Base-by-base conservation (phyloP, 257 asterid species). In the Solanum microdontum region DNA sequence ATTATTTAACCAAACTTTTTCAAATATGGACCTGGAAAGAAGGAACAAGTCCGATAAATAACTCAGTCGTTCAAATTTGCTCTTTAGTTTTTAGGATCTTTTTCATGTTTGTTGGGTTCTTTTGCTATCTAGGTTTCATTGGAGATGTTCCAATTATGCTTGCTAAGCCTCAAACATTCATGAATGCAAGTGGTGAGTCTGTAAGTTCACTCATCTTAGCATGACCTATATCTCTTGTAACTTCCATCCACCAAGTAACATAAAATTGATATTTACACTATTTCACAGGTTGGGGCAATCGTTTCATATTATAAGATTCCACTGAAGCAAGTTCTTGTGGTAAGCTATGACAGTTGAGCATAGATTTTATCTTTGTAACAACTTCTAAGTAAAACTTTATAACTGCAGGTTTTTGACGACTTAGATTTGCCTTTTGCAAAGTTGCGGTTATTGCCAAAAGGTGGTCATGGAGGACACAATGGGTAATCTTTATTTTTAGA, bases 101-200 rank as follows among this genome's bases (percentile, higher is more conserved):
- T 48, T 89, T 72, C 40, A 60, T 24, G 34, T 69, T 86, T 19
- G 17, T 10, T 36, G 79, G 86, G 69, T 73, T 17, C 43, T 89
- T 83, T 74, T 86, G 51, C 24, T 4, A 28, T 74, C 79, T 87
- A 97, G 99, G 99, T 89, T 91, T 86, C 84, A 96, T 97, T 86
- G 98, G 98, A 80, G 94, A 96, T 84, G 94, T 91, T 73, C 99
- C 99, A 43, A 95, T 97, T 69, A 94, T 97, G 95, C 93, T 97
- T 85, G 99, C 98, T 88, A 96, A 97, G 83, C 99, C 99, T 13
- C 99, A 94, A 88, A 97, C 98, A 23, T 97, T 95, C 90, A 95
- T 97, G 98, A 97, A 97, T 93, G 98, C 94, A 82, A 97, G 99
- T 90, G 99, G 99, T 94, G 99, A 97, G 99, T 97, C 99, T 94